Evolutionary conservation across 169 alveolate species (phyloP), one percentile per base, ranked within the genome.

Genomic region (Plasmodium fragile): DNA sequence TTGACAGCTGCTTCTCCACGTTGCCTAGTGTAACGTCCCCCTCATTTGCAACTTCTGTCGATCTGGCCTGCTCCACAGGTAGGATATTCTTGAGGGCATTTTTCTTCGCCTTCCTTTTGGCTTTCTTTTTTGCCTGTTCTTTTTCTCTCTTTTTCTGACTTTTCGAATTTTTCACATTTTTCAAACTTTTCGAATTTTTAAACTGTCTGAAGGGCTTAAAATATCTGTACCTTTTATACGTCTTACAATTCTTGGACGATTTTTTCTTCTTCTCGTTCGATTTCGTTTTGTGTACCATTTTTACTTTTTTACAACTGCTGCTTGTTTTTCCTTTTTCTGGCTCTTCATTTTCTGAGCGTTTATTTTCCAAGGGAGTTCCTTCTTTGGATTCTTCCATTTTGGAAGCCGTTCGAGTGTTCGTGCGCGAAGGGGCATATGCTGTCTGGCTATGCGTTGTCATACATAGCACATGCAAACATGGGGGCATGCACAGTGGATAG

Each of bases 221-320:
- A 65, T 65, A 25, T 65, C 41, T 65, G 36, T 22, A 65, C 75
- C 41, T 65, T 65, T 65, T 65, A 22, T 22, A 28, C 41, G 30
- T 18, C 41, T 65, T 65, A 65, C 18, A 69, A 34, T 69, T 41
- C 52, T 82, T 82, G 30, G 52, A 69, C 11, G 43, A 18, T 70
- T 82, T 82, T 82, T 82, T 82, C 34, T 22, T n/a, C 25, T 82
- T 82, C 52, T 82, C 92, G 18, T 82, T 53, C 18, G 92, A 70
- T 41, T 39, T 70, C 28, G 71, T 8, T 82, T 70, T 82, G 59
- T 82, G 8, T 41, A 69, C 8, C 34, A 10, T 6, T 69, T 53
- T 70, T 16, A n/a, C 75, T 70, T 82, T 82, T 82, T 82, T 82
- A 52, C 81, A 81, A 70, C 73, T 82, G 49, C n/a, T 22, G 41